A percentile compares a stretch with the other conserved stretches of the same genome.
These are phyloP conservation scores for Neurospora sp. DNA, from an alignment of 495 filamentous ascomycete species.

Conservation along the genomic window DNA sequence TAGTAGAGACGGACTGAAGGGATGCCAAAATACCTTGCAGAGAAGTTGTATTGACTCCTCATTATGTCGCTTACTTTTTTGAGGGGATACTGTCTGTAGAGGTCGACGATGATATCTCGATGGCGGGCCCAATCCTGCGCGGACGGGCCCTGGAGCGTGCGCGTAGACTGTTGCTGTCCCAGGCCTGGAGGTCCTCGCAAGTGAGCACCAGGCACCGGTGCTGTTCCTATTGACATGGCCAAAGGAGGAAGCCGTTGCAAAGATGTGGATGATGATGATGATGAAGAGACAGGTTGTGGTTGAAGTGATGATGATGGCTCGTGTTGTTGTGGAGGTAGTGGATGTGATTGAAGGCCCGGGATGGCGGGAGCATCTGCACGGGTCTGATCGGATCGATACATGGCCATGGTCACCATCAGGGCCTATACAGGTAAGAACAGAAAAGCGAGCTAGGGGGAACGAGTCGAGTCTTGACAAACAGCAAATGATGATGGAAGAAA, in stretches of 20 bases:
- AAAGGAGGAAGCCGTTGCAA: background rate
- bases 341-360: slow-evolving; percentile 8
- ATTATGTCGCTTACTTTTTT: slow-evolving; percentile 25
- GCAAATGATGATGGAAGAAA: background rate
- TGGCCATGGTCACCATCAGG: slow-evolving; percentile 8
- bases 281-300: background rate
- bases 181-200: background rate
- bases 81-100: slow-evolving; percentile 22
- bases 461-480: background rate
- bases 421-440: background rate
- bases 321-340: slow-evolving; percentile 1
- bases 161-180: slow-evolving; percentile 15
- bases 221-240: background rate
- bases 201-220: background rate
- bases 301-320: background rate
- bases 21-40: slow-evolving; percentile 19
- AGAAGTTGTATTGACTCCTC: slow-evolving; percentile 23
- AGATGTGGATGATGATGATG: background rate
- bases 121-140: slow-evolving; percentile 21
- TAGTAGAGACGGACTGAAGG: background rate
- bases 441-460: background rate
- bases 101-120: slow-evolving; percentile 22
- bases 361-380: slow-evolving; percentile 20
- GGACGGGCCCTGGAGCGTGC: slow-evolving; percentile 24
- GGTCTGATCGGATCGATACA: slow-evolving; percentile 18